phyloP scores from a whole-genome alignment of 257 asterid species.

The Salvia hispanica region DNA sequence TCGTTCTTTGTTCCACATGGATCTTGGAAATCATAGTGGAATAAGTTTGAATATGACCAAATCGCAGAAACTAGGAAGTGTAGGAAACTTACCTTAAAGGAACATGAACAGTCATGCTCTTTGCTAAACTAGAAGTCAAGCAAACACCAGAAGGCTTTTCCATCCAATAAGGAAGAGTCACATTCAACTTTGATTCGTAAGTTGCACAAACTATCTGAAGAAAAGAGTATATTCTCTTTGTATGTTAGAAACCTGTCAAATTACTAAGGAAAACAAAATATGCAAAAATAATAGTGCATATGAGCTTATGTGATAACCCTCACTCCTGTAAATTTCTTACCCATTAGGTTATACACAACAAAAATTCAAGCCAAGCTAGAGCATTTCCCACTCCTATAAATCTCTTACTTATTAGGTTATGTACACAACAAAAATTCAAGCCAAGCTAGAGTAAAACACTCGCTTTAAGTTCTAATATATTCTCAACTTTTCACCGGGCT shows the following conservation, averaged over 20 bases:
- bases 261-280: conserved; percentile 1
- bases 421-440: conserved; percentile 5
- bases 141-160: conserved; percentile 94
- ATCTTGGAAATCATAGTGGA: conserved; percentile 48
- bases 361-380: conserved; percentile 6
- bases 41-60: conserved; percentile 18
- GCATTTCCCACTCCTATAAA: neutral
- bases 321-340: neutral
- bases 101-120: conserved; percentile 65
- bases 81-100: conserved; percentile 53
- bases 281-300: conserved; percentile 5
- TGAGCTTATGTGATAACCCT: neutral
- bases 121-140: conserved; percentile 91
- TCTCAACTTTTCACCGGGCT: conserved; percentile 13
- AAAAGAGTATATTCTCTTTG: neutral
- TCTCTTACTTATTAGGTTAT: neutral
- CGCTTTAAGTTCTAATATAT: neutral
- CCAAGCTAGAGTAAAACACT: conserved; percentile 1
- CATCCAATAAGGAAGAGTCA: conserved; percentile 79
- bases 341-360: neutral
- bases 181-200: conserved; percentile 68
- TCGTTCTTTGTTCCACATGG: conserved; percentile 48
- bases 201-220: conserved; percentile 81
- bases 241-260: conserved; percentile 14
- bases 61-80: conserved; percentile 23